These are phyloP conservation scores for Penicillium odoratum DNA, from an alignment of 495 filamentous ascomycete species.

Conservation along the genomic window DNA sequence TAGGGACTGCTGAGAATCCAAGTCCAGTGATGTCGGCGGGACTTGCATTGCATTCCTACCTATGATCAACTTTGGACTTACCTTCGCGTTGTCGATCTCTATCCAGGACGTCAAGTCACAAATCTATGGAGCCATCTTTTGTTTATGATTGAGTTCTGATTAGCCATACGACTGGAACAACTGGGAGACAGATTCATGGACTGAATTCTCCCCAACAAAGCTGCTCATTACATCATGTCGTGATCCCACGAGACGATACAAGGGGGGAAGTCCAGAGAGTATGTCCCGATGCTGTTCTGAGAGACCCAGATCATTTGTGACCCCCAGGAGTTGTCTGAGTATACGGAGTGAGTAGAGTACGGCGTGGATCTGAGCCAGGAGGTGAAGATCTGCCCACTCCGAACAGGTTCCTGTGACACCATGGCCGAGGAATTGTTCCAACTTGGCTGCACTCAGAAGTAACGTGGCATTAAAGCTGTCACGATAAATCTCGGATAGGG, in stretches of 20 bases:
- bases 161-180: neutral
- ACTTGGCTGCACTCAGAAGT: slow-evolving; percentile 11
- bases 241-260: slow-evolving; percentile 1
- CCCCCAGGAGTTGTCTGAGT: slow-evolving; percentile 28
- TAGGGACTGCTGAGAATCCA: no score
- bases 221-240: neutral
- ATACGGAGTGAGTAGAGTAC: slow-evolving; percentile 68
- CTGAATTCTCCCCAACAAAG: neutral
- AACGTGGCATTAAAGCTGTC: slow-evolving; percentile 7
- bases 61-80: no score
- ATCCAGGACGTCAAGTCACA: neutral
- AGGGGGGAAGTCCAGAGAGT: neutral
- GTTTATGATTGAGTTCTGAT: neutral
- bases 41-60: no score
- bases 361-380: slow-evolving; percentile 62
- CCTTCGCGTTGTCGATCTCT: neutral
- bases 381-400: slow-evolving; percentile 63
- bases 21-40: no score
- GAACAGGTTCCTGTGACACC: slow-evolving; percentile 27
- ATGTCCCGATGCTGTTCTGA: neutral
- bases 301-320: neutral
- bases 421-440: slow-evolving; percentile 26
- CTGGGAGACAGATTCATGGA: neutral
- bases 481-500: slow-evolving; percentile 32
- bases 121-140: no score